A percentile compares a stretch with the other conserved stretches of the same genome.
These are phyloP conservation scores for Pulicaria dysenterica DNA, from an alignment of 129 eudicot genomes.

Conservation along the genomic window DNA sequence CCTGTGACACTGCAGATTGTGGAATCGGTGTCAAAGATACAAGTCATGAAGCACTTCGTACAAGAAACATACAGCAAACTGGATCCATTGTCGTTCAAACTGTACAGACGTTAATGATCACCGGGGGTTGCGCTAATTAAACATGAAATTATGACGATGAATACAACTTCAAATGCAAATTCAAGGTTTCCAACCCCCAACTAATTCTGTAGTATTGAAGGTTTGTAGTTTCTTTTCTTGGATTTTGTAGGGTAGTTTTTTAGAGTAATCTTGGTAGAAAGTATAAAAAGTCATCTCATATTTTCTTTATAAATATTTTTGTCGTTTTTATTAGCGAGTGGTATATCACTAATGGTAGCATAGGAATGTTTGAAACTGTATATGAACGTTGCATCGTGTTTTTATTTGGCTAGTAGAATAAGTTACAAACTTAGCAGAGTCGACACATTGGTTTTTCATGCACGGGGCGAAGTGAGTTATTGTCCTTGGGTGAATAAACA, in stretches of 20 bases:
- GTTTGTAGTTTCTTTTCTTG: slow-evolving; percentile 4
- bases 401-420: background rate
- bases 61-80: slow-evolving; percentile 14
- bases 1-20: slow-evolving; percentile 11
- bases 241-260: background rate
- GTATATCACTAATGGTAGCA: slow-evolving; percentile 13
- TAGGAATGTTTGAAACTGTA: slow-evolving; percentile 22
- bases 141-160: background rate
- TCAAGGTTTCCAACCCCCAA: slow-evolving; percentile 11
- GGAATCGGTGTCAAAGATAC: slow-evolving; percentile 11
- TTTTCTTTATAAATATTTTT: slow-evolving; percentile 1
- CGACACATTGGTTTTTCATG: too few species aligned
- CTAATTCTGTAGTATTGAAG: slow-evolving; percentile 22
- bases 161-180: slow-evolving; percentile 20
- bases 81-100: slow-evolving; percentile 23
- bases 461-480: too few species aligned
- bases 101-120: slow-evolving; percentile 34
- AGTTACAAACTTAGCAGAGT: background rate
- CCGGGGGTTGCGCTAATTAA: slow-evolving; percentile 12
- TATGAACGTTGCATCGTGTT: background rate
- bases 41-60: slow-evolving; percentile 25
- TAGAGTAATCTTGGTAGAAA: slow-evolving; percentile 6
- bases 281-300: background rate
- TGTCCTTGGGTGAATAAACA: too few species aligned
- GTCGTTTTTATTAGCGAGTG: background rate